A percentile compares a stretch with the other conserved stretches of the same genome.
Conservation (phyloP, 495 filamentous ascomycete genomes). For the Daldinia caldariorum region DNA sequence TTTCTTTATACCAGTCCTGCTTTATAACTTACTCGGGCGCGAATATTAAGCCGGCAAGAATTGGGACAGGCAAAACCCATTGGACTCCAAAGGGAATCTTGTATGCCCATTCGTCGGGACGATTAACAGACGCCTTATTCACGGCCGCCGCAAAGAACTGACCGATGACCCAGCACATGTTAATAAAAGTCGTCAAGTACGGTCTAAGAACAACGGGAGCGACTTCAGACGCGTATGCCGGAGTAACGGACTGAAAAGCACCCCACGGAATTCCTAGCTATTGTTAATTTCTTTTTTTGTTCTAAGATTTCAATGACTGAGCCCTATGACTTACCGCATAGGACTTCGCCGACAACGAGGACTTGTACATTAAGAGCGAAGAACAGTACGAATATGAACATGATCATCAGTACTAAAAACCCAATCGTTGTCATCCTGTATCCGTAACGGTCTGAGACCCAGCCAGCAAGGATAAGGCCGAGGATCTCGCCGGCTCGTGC, state of each 20-base stretch:
- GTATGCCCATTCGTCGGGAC: slow-evolving; percentile 69
- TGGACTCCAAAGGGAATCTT: slow-evolving; percentile 71
- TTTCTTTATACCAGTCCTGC: not conserved
- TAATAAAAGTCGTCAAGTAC: slow-evolving; percentile 75
- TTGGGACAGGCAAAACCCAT: slow-evolving; percentile 78
- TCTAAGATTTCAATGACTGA: too few relatives aligned
- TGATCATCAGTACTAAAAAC: slow-evolving; percentile 56
- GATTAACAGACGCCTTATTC: slow-evolving; percentile 62
- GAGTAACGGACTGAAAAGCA: slow-evolving; percentile 67
- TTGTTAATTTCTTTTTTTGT: slow-evolving; percentile 1
- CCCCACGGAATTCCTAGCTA: slow-evolving; percentile 72
- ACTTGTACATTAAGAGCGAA: slow-evolving; percentile 69
- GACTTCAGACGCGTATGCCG: slow-evolving; percentile 76
- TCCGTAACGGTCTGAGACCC: slow-evolving; percentile 48
- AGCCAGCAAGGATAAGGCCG: slow-evolving; percentile 49
- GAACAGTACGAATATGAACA: slow-evolving; percentile 64
- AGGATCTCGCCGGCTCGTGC: slow-evolving; percentile 52
- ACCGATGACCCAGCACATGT: slow-evolving; percentile 77
- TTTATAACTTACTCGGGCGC: slow-evolving; percentile 64
- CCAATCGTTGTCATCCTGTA: slow-evolving; percentile 52
- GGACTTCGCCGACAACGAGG: slow-evolving; percentile 70
- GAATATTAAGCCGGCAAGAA: slow-evolving; percentile 67
- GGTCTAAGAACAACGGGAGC: slow-evolving; percentile 70
- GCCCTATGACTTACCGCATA: slow-evolving; percentile 50
- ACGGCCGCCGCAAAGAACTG: slow-evolving; percentile 75